Evolutionary conservation across 306 rosid species (phyloP).

Genomic region (Rosa chinensis): DNA sequence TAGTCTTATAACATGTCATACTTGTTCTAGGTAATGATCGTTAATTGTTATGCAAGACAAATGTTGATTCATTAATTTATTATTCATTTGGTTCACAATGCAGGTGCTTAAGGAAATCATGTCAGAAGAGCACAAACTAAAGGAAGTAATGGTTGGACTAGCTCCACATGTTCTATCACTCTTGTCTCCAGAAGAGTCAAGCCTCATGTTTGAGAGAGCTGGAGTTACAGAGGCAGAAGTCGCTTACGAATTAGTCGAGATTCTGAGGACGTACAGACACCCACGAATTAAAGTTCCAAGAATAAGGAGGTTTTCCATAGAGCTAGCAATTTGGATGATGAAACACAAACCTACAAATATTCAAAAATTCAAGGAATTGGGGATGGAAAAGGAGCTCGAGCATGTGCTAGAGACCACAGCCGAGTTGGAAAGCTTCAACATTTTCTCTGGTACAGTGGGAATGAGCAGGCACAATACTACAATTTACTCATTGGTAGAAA

Average conservation of each 20-base stretch:
- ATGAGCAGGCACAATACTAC: slow-evolving; percentile 68
- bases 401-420: slow-evolving; percentile 83
- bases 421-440: slow-evolving; percentile 93
- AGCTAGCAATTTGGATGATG: slow-evolving; percentile 93
- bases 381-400: slow-evolving; percentile 63
- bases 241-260: slow-evolving; percentile 51
- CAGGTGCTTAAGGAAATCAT: slow-evolving; percentile 70
- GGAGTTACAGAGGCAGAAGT: slow-evolving; percentile 58
- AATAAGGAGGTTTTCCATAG: slow-evolving; percentile 83
- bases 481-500: slow-evolving; percentile 75
- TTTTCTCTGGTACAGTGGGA: slow-evolving; percentile 89
- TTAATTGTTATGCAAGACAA: not conserved
- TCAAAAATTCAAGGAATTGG: slow-evolving; percentile 48
- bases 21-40: not conserved
- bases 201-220: slow-evolving; percentile 48
- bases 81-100: slow-evolving; percentile 21
- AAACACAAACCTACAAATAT: slow-evolving; percentile 51
- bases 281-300: slow-evolving; percentile 80
- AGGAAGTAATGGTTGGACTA: slow-evolving; percentile 94
- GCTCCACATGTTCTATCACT: slow-evolving; percentile 67
- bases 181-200: slow-evolving; percentile 67
- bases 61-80: not conserved
- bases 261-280: slow-evolving; percentile 56
- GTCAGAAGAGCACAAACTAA: slow-evolving; percentile 69
- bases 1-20: not conserved